Evolutionary conservation across 1,139 yeast species (phyloP).

Genomic region (Protomyces inouyei): DNA sequence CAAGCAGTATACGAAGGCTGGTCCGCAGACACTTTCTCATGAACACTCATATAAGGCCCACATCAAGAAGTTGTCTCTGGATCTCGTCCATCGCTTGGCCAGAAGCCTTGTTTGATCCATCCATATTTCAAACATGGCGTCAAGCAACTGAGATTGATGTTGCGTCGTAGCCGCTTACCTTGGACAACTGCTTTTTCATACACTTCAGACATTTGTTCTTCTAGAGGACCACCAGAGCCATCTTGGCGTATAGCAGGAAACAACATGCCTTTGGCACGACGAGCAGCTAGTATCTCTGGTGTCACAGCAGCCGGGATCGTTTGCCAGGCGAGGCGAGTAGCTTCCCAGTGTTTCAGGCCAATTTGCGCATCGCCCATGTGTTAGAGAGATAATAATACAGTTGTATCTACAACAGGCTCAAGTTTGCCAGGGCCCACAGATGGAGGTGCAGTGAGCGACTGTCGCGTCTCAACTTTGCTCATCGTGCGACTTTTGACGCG

Average conservation of each 20-base stretch:
- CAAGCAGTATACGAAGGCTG: neutral
- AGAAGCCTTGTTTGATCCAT: constrained; percentile 19
- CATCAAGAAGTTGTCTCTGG: neutral
- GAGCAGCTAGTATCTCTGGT: neutral
- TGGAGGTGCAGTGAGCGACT: no score
- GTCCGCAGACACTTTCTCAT: neutral
- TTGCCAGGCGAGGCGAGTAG: neutral
- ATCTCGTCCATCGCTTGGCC: constrained; percentile 9
- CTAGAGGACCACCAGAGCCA: neutral
- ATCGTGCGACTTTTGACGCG: no score
- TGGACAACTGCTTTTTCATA: neutral
- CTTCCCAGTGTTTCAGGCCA: neutral
- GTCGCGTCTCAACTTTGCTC: no score
- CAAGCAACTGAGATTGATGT: constrained; percentile 6
- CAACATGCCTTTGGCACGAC: neutral
- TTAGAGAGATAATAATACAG: neutral
- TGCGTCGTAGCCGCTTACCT: neutral
- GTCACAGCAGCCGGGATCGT: neutral
- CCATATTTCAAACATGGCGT: constrained; percentile 16
- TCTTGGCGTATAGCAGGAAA: neutral
- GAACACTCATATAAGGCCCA: neutral
- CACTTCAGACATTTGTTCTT: neutral
- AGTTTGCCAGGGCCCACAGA: no score
- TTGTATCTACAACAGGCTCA: no score
- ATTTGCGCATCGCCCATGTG: neutral